A percentile compares a stretch with the other conserved stretches of the same genome.
phyloP scores from a whole-genome alignment of 2,329 filamentous ascomycete genomes.

The Claviceps spartinae region DNA sequence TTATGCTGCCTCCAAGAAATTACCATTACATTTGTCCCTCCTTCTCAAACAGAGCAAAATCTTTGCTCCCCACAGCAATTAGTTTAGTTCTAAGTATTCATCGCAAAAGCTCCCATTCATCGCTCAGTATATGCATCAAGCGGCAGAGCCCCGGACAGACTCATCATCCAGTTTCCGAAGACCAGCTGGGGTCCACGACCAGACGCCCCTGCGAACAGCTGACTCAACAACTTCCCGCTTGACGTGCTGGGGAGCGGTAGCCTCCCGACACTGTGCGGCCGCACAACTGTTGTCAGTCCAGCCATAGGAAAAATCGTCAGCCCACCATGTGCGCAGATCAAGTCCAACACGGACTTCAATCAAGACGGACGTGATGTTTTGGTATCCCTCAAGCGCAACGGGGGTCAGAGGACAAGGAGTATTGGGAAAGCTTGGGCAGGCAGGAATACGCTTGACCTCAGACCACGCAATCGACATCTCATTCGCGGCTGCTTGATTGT shows the following conservation, averaged over 20 bases:
- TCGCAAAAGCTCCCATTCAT: slow-evolving; percentile 6
- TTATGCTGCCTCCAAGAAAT: slow-evolving; percentile 22
- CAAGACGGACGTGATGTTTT: slow-evolving; percentile 25
- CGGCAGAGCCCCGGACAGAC: slow-evolving; percentile 17
- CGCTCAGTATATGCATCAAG: slow-evolving; percentile 13
- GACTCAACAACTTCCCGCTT: slow-evolving; percentile 20
- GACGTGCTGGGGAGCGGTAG: slow-evolving; percentile 12
- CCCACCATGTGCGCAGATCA: slow-evolving; percentile 27
- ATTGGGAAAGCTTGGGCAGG: slow-evolving; percentile 21
- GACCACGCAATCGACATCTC: slow-evolving; percentile 27
- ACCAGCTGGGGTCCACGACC: slow-evolving; percentile 20
- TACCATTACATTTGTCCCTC: slow-evolving; percentile 12
- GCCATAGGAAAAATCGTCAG: slow-evolving; percentile 25
- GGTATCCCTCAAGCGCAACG: slow-evolving; percentile 24
- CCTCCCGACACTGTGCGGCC: slow-evolving; percentile 22
- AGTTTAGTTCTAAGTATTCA: slow-evolving; percentile 12
- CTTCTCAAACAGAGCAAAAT: slow-evolving; percentile 19
- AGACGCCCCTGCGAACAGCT: slow-evolving; percentile 20
- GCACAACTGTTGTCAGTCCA: slow-evolving; percentile 29
- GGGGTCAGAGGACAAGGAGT: slow-evolving; percentile 21
- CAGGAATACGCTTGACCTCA: slow-evolving; percentile 24
- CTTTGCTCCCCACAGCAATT: slow-evolving; percentile 14
- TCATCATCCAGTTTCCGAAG: slow-evolving; percentile 20
- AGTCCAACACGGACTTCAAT: slow-evolving; percentile 24
- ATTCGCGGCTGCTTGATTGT: slow-evolving; percentile 16